A percentile compares a stretch with the other conserved stretches of the same genome.
Conservation (phyloP, 805 yeast species). For the Blastobotrys robertii region DNA sequence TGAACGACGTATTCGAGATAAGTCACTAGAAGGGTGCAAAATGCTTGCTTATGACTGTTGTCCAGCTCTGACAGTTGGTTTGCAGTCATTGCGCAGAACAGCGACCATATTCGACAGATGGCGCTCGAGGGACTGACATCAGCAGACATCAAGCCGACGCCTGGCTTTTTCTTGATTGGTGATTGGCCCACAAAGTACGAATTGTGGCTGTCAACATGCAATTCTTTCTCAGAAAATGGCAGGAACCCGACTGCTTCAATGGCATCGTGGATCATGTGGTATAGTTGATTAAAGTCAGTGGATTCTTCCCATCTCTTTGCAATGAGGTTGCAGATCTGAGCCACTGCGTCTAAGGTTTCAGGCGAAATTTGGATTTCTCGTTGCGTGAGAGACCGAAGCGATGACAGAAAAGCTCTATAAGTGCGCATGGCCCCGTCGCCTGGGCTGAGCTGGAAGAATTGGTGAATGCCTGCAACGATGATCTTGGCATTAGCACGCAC, state of each 20-base stretch:
- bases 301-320: slow-evolving; percentile 1
- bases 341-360: slow-evolving; percentile 12
- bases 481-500: no score
- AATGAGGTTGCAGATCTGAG: slow-evolving; percentile 10
- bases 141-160: no score
- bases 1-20: background rate
- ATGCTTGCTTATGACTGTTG: no score
- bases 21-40: no score
- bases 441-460: no score
- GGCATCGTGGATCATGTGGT: slow-evolving; percentile 6
- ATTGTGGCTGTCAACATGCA: background rate
- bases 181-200: background rate
- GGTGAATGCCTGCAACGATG: no score
- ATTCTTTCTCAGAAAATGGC: slow-evolving; percentile 7
- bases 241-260: slow-evolving; percentile 9
- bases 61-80: no score
- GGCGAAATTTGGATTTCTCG: slow-evolving; percentile 13
- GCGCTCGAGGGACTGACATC: no score
- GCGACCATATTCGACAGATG: no score
- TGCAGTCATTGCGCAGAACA: no score
- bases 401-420: background rate
- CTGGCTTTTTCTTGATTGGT: background rate
- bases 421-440: no score
- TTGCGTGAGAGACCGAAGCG: slow-evolving; percentile 5
- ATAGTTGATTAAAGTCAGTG: slow-evolving; percentile 1